Base-by-base conservation (phyloP, 169 alveolate species). In the Plasmodium blacklocki region DNA sequence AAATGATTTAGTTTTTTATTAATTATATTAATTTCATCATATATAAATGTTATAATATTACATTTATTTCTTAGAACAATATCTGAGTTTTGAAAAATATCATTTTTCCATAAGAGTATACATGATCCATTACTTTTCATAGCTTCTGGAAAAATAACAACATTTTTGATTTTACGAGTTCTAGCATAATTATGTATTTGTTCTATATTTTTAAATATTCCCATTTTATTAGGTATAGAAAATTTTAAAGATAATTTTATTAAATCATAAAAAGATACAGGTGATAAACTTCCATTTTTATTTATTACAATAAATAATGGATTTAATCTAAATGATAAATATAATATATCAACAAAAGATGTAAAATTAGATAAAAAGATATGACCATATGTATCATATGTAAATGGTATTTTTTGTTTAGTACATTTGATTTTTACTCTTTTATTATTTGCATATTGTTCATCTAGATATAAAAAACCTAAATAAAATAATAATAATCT, bases 121-220 rank as follows among this genome's bases (percentile, higher is more conserved):
- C 89, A 78, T 11, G 89, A 64, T 0, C 89, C 89, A 18, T 78
- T 78, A 50, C 89, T 78, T 66, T 78, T 78, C 89, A 78, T 78
- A 3, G 78, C 76, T 66, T 78, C 89, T 9, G 89, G 89, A 66
- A 78, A 78, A 64, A 78, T 78, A n/a, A 78, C 89, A 64, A 78
- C 52, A 32, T 50, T 64, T 23, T 49, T 59, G 26, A 78, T 78
- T 78, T 78, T 78, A 49, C 66, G 54, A 78, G 64, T 78, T 45
- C 67, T 78, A 3, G 89, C 89, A 58, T 66, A 78, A 19, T 18
- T 70, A 49, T 78, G 78, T 66, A 78, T 76, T 52, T 78, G 71
- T 78, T 78, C 78, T 7, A 78, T 56, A 66, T 78, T 78, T 66
- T 78, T 78, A 78, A 78, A 78, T n/a, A 49, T 18, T 50, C 89